Evolutionary conservation across 139 green algal species (phyloP).

Genomic region (Gonium pectorale): DNA sequence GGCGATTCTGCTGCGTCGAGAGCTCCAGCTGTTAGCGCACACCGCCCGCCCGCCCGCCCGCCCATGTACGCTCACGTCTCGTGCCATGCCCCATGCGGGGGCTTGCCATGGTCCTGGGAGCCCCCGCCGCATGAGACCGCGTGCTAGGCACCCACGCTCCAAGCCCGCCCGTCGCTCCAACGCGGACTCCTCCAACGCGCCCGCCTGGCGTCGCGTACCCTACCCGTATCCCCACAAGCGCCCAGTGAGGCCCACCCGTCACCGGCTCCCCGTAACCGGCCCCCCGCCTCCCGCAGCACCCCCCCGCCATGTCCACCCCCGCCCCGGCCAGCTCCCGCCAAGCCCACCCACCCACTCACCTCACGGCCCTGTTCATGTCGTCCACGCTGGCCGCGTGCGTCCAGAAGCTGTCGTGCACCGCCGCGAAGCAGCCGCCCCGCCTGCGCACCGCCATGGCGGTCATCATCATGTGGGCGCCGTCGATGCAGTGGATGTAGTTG

Average conservation of each 20-base stretch:
- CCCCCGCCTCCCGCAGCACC: background rate
- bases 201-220: background rate
- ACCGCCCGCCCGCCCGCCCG: too few relatives aligned
- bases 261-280: background rate
- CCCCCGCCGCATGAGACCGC: too few relatives aligned
- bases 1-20: background rate
- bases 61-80: too few relatives aligned
- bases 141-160: too few relatives aligned
- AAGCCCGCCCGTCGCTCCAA: too few relatives aligned
- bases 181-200: too few relatives aligned
- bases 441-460: constrained; percentile 77
- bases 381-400: constrained; percentile 91
- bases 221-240: background rate
- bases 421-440: constrained; percentile 84
- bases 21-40: too few relatives aligned
- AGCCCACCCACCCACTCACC: constrained; percentile 38
- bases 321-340: background rate
- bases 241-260: background rate
- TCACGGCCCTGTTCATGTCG: constrained; percentile 84
- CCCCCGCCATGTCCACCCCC: background rate
- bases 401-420: constrained; percentile 99
- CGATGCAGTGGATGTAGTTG: constrained; percentile 98
- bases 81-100: too few relatives aligned
- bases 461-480: constrained; percentile 98
- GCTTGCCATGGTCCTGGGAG: too few relatives aligned